Conservation (phyloP, 1,284 basidiomycete species). For the Schizophyllum amplum region DNA sequence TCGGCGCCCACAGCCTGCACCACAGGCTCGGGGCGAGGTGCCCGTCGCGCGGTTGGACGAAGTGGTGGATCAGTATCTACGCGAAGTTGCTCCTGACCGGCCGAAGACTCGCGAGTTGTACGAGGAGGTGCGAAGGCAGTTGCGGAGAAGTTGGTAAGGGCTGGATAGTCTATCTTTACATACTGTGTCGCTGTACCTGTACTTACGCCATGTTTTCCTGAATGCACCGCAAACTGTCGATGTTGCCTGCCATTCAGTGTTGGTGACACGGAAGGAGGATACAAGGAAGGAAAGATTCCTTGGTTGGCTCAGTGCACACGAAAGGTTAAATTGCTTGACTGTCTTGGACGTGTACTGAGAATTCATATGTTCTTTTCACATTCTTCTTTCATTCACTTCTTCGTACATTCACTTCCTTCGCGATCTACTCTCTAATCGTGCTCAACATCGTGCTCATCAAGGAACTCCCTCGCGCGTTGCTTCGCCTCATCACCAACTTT, state of each 20-base stretch:
- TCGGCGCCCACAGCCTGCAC: constrained; percentile 51
- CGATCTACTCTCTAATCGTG: not conserved
- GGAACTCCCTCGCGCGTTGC: constrained; percentile 1
- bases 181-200: not conserved
- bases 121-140: constrained; percentile 58
- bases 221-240: not conserved
- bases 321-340: not conserved
- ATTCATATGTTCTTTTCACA: not conserved
- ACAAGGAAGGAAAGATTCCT: not conserved
- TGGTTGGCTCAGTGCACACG: not conserved
- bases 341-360: not conserved
- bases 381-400: not conserved
- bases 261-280: too few species aligned
- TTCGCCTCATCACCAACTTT: constrained; percentile 5
- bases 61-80: constrained; percentile 62
- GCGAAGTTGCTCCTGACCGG: constrained; percentile 53
- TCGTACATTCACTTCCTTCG: not conserved
- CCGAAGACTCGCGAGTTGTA: constrained; percentile 54
- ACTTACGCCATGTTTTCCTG: not conserved
- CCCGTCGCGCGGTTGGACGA: constrained; percentile 68
- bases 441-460: not conserved
- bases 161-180: not conserved
- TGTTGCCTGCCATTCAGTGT: too few species aligned
- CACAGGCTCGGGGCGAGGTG: constrained; percentile 48
- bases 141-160: constrained; percentile 55